These are phyloP conservation scores for Pezicula radicicola DNA, from an alignment of 2,329 filamentous ascomycete species.

Conservation along the genomic window DNA sequence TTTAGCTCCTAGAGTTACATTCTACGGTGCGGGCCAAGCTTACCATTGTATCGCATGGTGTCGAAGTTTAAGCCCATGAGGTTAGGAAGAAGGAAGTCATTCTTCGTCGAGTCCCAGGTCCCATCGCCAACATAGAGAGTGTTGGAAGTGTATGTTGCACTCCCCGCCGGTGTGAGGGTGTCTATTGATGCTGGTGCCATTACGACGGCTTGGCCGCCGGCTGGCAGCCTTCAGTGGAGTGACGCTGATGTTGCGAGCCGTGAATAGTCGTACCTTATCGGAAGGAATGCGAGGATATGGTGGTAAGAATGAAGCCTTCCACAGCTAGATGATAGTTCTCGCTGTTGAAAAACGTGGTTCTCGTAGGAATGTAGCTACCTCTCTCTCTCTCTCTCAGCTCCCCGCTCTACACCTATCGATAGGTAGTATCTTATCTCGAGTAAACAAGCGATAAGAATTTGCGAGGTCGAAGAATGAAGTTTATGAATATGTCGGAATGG, in stretches of 20 bases:
- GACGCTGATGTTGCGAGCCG: neutral
- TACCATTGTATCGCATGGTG: constrained; percentile 84
- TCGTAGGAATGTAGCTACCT: no score
- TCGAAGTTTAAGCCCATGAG: constrained; percentile 74
- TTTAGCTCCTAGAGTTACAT: neutral
- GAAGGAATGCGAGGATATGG: neutral
- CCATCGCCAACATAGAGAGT: constrained; percentile 79
- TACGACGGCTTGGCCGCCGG: constrained; percentile 16
- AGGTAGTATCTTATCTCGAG: no score
- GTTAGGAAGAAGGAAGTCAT: constrained; percentile 76
- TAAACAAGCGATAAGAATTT: no score
- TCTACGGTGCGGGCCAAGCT: constrained; percentile 14
- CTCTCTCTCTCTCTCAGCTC: no score
- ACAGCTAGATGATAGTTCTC: no score
- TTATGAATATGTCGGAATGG: no score
- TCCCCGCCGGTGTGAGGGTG: constrained; percentile 54
- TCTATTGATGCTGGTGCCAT: constrained; percentile 26
- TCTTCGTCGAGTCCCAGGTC: constrained; percentile 76
- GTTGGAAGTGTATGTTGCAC: constrained; percentile 68
- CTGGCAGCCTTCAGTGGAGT: constrained; percentile 7
- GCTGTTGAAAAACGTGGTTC: no score
- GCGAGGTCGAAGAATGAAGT: no score
- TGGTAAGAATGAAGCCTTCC: neutral
- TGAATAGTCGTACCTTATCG: neutral
- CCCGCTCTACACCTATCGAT: no score